Conservation (phyloP, 75 land plant genomes). For the Pinus albicaulis region DNA sequence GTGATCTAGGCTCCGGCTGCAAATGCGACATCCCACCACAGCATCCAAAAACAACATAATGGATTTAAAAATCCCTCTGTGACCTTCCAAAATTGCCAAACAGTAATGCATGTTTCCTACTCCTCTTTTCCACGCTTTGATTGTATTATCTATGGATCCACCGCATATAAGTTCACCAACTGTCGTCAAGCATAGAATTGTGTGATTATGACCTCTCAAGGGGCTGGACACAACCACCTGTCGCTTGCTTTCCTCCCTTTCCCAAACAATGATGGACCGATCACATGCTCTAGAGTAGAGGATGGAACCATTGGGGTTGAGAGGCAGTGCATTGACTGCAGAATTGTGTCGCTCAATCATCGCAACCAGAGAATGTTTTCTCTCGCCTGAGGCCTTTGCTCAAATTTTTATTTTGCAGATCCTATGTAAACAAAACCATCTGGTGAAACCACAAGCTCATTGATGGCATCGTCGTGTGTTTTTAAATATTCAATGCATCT, state of each 20-base stretch:
- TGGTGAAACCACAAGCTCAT: constrained; percentile 31
- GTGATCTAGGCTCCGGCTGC: constrained; percentile 61
- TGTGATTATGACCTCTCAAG: constrained; percentile 47
- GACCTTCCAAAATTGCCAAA: constrained; percentile 58
- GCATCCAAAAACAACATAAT: constrained; percentile 1
- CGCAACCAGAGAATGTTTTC: constrained; percentile 24
- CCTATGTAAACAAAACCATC: constrained; percentile 49
- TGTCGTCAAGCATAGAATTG: constrained; percentile 58
- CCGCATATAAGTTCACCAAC: constrained; percentile 41
- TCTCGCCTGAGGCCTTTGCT: constrained; percentile 9
- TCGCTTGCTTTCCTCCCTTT: constrained; percentile 17
- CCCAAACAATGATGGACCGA: constrained; percentile 60
- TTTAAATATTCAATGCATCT: constrained; percentile 46
- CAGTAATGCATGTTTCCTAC: constrained; percentile 24
- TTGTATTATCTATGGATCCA: constrained; percentile 64
- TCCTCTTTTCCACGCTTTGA: constrained; percentile 43
- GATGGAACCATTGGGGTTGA: constrained; percentile 28
- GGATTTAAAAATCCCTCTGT: constrained; percentile 48
- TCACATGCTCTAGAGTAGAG: constrained; percentile 72
- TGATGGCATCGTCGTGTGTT: constrained; percentile 60
- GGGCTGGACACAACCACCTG: constrained; percentile 39
- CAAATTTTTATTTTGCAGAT: constrained; percentile 55
- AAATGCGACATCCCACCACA: constrained; percentile 18
- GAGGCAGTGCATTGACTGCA: constrained; percentile 64
- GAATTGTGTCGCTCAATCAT: constrained; percentile 58